These are phyloP conservation scores for Pulveroboletus sp. DNA, from an alignment of 768 basidiomycete genomes.

Conservation along the genomic window DNA sequence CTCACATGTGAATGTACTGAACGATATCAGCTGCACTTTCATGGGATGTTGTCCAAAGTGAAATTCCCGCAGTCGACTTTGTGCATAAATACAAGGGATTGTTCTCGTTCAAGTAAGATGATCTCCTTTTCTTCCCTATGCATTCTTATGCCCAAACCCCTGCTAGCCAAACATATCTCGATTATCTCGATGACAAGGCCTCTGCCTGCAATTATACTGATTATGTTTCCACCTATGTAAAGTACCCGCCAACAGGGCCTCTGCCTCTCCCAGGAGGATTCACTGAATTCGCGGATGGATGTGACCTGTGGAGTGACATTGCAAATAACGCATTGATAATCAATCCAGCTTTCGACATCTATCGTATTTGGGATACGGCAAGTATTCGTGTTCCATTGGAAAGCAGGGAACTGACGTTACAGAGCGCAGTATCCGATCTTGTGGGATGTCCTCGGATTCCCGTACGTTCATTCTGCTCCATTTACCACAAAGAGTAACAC, in stretches of 20 bases:
- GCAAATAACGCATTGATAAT: conserved; percentile 57
- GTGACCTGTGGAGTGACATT: conserved; percentile 67
- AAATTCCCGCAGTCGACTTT: conserved; percentile 72
- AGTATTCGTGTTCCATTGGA: conserved; percentile 6
- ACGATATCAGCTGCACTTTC: conserved; percentile 41
- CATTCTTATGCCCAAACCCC: no score
- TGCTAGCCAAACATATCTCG: no score
- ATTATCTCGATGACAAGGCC: conserved; percentile 47
- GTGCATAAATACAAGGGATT: conserved; percentile 79
- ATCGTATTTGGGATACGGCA: no score
- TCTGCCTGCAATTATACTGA: conserved; percentile 58
- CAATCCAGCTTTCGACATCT: conserved; percentile 78
- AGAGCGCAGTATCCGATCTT: conserved; percentile 52
- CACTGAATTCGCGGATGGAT: conserved; percentile 44
- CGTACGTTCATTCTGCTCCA: conserved; percentile 38
- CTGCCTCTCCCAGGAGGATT: no score
- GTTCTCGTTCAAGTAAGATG: no score
- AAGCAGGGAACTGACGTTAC: not conserved
- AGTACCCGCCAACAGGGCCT: no score
- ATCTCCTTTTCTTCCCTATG: no score
- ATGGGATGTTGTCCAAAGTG: conserved; percentile 60
- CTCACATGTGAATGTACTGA: not conserved
- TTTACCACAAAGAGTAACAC: not conserved
- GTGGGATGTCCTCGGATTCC: no score
- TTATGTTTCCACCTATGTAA: conserved; percentile 58